phyloP scores from a whole-genome alignment of 768 basidiomycete species.

The Lanmaoa pseudosensibilis region DNA sequence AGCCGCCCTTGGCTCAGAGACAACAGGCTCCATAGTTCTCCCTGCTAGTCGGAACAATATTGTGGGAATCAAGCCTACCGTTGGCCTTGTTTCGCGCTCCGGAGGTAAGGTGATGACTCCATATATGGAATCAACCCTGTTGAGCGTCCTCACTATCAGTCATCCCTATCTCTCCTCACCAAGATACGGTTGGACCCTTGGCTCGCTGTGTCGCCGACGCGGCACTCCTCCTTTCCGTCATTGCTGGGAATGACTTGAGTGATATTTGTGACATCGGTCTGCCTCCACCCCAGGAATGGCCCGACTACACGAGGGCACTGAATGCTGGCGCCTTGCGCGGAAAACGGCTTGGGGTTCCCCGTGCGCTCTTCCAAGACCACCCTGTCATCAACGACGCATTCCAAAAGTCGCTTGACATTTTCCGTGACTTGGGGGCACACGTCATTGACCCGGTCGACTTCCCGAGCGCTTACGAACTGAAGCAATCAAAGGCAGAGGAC shows the following conservation, averaged over 20 bases:
- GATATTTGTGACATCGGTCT: slow-evolving; percentile 40
- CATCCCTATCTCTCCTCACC: slow-evolving; percentile 43
- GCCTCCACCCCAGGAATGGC: slow-evolving; percentile 47
- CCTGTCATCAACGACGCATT: slow-evolving; percentile 37
- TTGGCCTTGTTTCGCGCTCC: slow-evolving; percentile 41
- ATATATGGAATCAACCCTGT: neutral
- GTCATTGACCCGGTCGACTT: slow-evolving; percentile 65
- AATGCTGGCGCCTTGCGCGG: slow-evolving; percentile 44
- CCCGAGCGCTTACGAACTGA: slow-evolving; percentile 51
- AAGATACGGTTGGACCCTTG: slow-evolving; percentile 43
- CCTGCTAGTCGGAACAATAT: slow-evolving; percentile 45
- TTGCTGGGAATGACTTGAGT: slow-evolving; percentile 43
- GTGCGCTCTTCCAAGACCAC: slow-evolving; percentile 30
- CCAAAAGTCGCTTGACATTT: slow-evolving; percentile 37
- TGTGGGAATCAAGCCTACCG: slow-evolving; percentile 44
- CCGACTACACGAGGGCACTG: slow-evolving; percentile 57
- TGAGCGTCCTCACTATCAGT: slow-evolving; percentile 34
- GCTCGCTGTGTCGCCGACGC: slow-evolving; percentile 38
- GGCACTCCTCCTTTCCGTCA: slow-evolving; percentile 39
- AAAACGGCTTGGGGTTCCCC: slow-evolving; percentile 46
- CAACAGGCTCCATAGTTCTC: slow-evolving; percentile 47
- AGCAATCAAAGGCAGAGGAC: slow-evolving; percentile 51
- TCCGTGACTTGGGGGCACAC: slow-evolving; percentile 41
- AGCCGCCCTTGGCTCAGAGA: slow-evolving; percentile 47
- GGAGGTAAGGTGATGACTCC: slow-evolving; percentile 33